A percentile compares a stretch with the other conserved stretches of the same genome.
phyloP scores from a whole-genome alignment of 2,329 filamentous ascomycete species.

The Trichoderma afroharzianum region DNA sequence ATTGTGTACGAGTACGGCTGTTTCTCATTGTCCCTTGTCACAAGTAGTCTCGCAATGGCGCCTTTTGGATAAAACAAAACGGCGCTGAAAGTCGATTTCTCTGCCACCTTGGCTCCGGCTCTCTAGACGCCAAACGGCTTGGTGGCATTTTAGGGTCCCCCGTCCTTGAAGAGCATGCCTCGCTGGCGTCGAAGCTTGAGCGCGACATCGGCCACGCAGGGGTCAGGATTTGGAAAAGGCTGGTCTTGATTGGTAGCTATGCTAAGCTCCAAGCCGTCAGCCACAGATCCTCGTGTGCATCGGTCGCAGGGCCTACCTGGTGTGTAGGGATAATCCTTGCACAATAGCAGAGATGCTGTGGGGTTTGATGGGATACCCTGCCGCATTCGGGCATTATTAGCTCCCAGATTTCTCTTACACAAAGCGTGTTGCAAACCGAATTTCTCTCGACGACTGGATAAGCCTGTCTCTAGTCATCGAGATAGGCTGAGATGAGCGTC shows the following conservation, averaged over 20 bases:
- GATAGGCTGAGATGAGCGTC: slow-evolving; percentile 20
- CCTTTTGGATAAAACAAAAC: not conserved
- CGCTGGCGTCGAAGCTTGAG: slow-evolving; percentile 14
- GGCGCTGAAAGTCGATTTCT: not conserved
- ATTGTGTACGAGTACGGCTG: not conserved
- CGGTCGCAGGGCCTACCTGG: not conserved
- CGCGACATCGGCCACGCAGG: slow-evolving; percentile 20
- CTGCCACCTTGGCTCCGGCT: not conserved
- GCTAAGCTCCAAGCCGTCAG: slow-evolving; percentile 18
- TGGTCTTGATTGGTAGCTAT: slow-evolving; percentile 12
- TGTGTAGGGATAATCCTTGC: slow-evolving; percentile 5
- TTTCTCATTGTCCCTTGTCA: not conserved
- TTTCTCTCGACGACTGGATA: slow-evolving; percentile 25
- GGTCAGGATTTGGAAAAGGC: slow-evolving; percentile 13
- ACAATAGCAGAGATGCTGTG: slow-evolving; percentile 14
- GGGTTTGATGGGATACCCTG: slow-evolving; percentile 11
- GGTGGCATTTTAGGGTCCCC: not conserved
- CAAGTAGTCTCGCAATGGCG: not conserved
- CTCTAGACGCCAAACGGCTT: slow-evolving; percentile 7
- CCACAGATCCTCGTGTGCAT: slow-evolving; percentile 19
- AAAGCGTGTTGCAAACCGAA: slow-evolving; percentile 34
- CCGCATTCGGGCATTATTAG: slow-evolving; percentile 17
- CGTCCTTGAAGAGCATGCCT: slow-evolving; percentile 5
- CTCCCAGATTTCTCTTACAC: slow-evolving; percentile 37
- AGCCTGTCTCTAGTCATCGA: slow-evolving; percentile 21